phyloP scores from a whole-genome alignment of 2,329 filamentous ascomycete species.

The Mariannaea elegans region DNA sequence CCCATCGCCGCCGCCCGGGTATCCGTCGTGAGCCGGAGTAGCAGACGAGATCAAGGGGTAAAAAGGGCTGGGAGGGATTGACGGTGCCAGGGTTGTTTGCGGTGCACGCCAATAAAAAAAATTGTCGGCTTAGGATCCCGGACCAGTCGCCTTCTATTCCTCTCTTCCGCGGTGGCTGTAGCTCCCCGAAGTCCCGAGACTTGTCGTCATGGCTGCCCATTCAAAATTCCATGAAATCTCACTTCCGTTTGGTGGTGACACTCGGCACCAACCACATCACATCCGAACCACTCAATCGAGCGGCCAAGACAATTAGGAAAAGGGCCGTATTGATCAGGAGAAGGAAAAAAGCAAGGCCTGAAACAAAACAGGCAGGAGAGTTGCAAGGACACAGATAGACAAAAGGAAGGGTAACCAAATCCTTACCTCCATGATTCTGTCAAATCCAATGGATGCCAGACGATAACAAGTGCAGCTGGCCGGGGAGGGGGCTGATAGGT shows the following conservation, averaged over 20 bases:
- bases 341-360: background rate
- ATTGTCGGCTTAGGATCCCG: slow-evolving; percentile 15
- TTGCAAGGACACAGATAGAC: background rate
- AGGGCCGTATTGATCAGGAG: background rate
- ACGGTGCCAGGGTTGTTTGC: slow-evolving; percentile 12
- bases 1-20: slow-evolving; percentile 4
- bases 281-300: slow-evolving; percentile 6
- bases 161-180: slow-evolving; percentile 1
- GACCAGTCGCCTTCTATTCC: slow-evolving; percentile 6
- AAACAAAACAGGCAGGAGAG: background rate
- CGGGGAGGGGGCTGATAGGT: slow-evolving; percentile 1
- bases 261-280: slow-evolving; percentile 4
- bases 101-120: background rate
- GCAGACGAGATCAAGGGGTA: slow-evolving; percentile 8
- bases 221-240: background rate
- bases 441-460: slow-evolving; percentile 9
- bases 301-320: background rate
- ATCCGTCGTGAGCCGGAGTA: slow-evolving; percentile 13
- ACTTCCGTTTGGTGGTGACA: slow-evolving; percentile 4
- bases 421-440: slow-evolving; percentile 23
- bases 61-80: slow-evolving; percentile 3
- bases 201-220: background rate
- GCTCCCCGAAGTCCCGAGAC: background rate
- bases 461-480: background rate
- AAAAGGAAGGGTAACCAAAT: background rate